Evolutionary conservation across 768 basidiomycete genomes (phyloP).

Genomic region (Sporobolomyces roseus): DNA sequence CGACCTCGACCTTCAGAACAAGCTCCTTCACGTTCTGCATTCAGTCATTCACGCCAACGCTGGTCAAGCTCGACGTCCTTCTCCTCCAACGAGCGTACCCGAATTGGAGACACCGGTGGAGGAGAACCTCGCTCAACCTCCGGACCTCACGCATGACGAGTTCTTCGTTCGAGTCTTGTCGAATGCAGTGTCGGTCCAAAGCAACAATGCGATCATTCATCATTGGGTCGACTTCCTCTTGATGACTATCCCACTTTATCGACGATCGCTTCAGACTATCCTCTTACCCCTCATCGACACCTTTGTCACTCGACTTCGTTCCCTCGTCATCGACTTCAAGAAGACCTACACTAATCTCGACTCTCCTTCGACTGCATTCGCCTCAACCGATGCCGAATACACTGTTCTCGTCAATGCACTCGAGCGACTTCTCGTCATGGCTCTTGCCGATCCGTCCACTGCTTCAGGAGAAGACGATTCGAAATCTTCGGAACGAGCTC

Average conservation of each 20-base stretch:
- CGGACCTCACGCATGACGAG: constrained; percentile 54
- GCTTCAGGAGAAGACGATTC: constrained; percentile 44
- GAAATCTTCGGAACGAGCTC: constrained; percentile 7
- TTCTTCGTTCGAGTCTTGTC: constrained; percentile 71
- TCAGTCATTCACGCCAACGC: constrained; percentile 57
- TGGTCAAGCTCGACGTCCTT: background rate
- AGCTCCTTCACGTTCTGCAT: constrained; percentile 84
- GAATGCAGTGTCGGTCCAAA: constrained; percentile 67
- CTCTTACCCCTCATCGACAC: constrained; percentile 74
- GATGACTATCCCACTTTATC: constrained; percentile 82
- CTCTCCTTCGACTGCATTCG: constrained; percentile 50
- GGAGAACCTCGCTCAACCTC: constrained; percentile 26
- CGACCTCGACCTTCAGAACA: constrained; percentile 83
- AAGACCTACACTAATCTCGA: constrained; percentile 11
- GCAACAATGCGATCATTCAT: constrained; percentile 77
- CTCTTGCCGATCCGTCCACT: constrained; percentile 55
- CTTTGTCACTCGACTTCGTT: constrained; percentile 65
- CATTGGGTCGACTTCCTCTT: constrained; percentile 96
- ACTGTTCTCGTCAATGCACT: constrained; percentile 77
- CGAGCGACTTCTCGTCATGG: constrained; percentile 74
- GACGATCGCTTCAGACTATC: constrained; percentile 63
- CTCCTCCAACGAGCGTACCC: background rate
- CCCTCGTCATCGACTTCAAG: constrained; percentile 50
- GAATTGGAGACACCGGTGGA: background rate
- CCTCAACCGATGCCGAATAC: constrained; percentile 72